phyloP scores from a whole-genome alignment of 179 eudicot genomes.

The Silene vulgaris region DNA sequence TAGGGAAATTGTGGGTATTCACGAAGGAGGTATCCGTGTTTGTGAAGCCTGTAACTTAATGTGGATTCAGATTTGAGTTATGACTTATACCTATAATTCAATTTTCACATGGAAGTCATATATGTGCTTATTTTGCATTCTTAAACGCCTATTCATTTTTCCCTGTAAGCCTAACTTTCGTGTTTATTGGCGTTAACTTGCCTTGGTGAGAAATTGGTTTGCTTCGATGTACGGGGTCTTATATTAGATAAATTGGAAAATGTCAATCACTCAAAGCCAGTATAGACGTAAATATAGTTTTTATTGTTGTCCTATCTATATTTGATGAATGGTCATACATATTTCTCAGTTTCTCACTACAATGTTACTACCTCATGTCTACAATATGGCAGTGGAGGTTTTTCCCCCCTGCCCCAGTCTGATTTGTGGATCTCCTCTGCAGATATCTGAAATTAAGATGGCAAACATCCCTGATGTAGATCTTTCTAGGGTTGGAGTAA shows the following conservation, averaged over 20 bases:
- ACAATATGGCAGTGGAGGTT: not conserved
- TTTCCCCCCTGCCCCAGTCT: not conserved
- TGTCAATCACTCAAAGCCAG: not conserved
- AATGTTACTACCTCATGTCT: not conserved
- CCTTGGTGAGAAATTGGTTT: not conserved
- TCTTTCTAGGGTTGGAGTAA: conserved; percentile 66
- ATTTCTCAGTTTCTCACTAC: not conserved
- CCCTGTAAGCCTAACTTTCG: not conserved
- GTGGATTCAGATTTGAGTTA: not conserved
- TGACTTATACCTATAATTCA: not conserved
- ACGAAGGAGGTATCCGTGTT: not conserved
- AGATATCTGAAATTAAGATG: conserved; percentile 91
- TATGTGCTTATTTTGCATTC: not conserved
- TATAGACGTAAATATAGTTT: not conserved
- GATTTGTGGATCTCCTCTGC: conserved; percentile 27
- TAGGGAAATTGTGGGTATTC: not conserved
- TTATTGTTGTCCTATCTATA: not conserved
- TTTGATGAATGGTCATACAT: not conserved
- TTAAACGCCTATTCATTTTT: not conserved
- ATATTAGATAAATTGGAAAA: not conserved
- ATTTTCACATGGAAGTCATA: not conserved
- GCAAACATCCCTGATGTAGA: conserved; percentile 89
- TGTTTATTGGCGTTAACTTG: not conserved
- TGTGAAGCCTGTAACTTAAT: not conserved
- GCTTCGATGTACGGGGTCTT: not conserved